phyloP scores from a whole-genome alignment of 108 stramenopile species.

The Seminavis robusta region DNA sequence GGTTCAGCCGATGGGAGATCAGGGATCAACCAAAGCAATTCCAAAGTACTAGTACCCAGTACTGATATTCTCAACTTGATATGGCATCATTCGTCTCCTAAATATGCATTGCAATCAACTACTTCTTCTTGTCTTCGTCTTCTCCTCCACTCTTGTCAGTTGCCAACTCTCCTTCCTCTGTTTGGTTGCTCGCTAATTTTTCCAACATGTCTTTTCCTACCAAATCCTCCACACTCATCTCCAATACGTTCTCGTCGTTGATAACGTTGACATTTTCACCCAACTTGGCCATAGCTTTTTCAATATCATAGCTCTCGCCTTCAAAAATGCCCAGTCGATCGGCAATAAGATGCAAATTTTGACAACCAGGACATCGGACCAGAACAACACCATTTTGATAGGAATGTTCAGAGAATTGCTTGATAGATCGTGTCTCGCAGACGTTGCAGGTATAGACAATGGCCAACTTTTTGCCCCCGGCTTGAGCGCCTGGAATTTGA shows the following conservation, averaged over 20 bases:
- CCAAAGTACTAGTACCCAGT: not conserved
- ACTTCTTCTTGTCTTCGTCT: too few relatives aligned
- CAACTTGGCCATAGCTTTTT: slow-evolving; percentile 45
- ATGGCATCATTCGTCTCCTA: not conserved
- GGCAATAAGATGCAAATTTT: slow-evolving; percentile 94
- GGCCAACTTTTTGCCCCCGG: slow-evolving; percentile 71
- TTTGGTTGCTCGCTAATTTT: slow-evolving; percentile 6
- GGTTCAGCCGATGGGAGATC: too few relatives aligned
- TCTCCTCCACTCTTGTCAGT: too few relatives aligned
- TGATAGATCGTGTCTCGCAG: slow-evolving; percentile 95
- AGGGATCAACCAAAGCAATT: too few relatives aligned
- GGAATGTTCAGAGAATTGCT: slow-evolving; percentile 90
- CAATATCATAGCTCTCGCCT: slow-evolving; percentile 69
- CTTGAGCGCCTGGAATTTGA: slow-evolving; percentile 30
- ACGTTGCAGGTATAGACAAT: slow-evolving; percentile 91
- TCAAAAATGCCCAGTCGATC: slow-evolving; percentile 88
- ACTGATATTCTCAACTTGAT: not conserved
- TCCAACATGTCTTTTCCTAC: slow-evolving; percentile 33
- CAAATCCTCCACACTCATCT: slow-evolving; percentile 74
- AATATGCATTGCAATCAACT: not conserved
- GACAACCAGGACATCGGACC: slow-evolving; percentile 91
- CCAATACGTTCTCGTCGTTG: slow-evolving; percentile 67
- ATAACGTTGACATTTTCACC: slow-evolving; percentile 66
- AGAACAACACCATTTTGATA: slow-evolving; percentile 94
- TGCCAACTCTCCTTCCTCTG: too few relatives aligned